Evolutionary conservation across 2,329 filamentous ascomycete species (phyloP).

Genomic region (Diplocarpon rosae): DNA sequence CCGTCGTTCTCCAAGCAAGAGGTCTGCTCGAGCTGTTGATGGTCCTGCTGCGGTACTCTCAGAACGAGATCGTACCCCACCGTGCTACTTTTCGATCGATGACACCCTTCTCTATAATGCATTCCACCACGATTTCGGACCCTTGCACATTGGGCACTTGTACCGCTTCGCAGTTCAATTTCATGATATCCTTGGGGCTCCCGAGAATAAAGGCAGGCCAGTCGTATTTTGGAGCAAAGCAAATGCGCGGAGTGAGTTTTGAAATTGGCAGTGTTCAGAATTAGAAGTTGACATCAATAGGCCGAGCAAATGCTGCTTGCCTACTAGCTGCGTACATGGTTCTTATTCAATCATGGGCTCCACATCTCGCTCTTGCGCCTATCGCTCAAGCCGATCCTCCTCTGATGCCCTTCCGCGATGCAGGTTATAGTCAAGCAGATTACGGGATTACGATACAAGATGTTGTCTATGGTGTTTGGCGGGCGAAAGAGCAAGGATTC

Average conservation of each 20-base stretch:
- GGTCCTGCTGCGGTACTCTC: conserved; percentile 38
- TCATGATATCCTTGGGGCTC: conserved; percentile 86
- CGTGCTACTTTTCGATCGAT: conserved; percentile 93
- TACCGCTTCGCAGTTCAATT: conserved; percentile 95
- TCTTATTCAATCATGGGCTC: conserved; percentile 93
- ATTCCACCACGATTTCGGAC: conserved; percentile 97
- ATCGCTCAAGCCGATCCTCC: conserved; percentile 95
- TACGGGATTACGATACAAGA: conserved; percentile 94
- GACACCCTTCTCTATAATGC: conserved; percentile 91
- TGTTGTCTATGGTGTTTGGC: conserved; percentile 97
- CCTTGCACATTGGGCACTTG: conserved; percentile 90
- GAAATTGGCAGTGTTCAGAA: conserved; percentile 5
- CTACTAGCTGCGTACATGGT: conserved; percentile 98
- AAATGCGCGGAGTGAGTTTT: conserved; percentile 70
- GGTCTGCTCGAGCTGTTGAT: conserved; percentile 53
- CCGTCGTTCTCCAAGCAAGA: conserved; percentile 62
- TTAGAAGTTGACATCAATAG: conserved; percentile 33
- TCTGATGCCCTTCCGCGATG: conserved; percentile 97
- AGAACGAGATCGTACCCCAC: conserved; percentile 46
- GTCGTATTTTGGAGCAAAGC: conserved; percentile 95
- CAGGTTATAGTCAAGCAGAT: conserved; percentile 96
- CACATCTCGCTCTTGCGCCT: conserved; percentile 86
- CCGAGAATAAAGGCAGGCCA: conserved; percentile 77
- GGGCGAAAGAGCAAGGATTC: conserved; percentile 90
- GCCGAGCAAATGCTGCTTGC: conserved; percentile 86